phyloP scores from a whole-genome alignment of 1,284 basidiomycete genomes.

The Leccinum subrobustum region DNA sequence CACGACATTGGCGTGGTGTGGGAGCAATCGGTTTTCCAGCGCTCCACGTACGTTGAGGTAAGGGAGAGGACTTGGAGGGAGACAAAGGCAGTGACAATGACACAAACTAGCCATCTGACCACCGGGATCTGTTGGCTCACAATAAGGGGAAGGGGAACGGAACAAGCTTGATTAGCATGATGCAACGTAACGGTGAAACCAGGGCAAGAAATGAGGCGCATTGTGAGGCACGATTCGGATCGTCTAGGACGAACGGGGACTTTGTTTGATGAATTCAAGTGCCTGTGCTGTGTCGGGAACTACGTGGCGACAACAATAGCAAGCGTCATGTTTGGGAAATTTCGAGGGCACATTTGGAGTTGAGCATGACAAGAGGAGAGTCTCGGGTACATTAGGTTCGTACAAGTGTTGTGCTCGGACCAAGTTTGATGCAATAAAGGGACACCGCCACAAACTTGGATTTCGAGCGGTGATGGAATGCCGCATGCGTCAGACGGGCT shows the following conservation, averaged over 20 bases:
- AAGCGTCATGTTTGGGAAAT: slow-evolving; percentile 2
- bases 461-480: slow-evolving; percentile 3
- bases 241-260: slow-evolving; percentile 4
- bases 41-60: slow-evolving; percentile 5
- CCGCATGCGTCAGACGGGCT: slow-evolving; percentile 2
- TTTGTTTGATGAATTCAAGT: not conserved
- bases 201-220: slow-evolving; percentile 8
- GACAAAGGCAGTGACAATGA: slow-evolving; percentile 3
- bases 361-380: slow-evolving; percentile 17
- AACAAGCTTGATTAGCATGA: not conserved
- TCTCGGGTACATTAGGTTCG: slow-evolving; percentile 18
- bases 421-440: not conserved
- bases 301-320: slow-evolving; percentile 13
- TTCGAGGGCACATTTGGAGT: slow-evolving; percentile 1
- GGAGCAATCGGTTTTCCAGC: slow-evolving; percentile 18
- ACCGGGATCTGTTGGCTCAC: not conserved
- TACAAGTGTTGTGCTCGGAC: slow-evolving; percentile 1
- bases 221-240: not conserved
- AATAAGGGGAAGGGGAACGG: slow-evolving; percentile 4
- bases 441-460: slow-evolving; percentile 15
- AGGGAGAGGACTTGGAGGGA: not conserved
- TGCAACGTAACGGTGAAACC: slow-evolving; percentile 10
- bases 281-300: slow-evolving; percentile 7
- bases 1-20: slow-evolving; percentile 26
- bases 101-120: not conserved